Evolutionary conservation across 495 filamentous ascomycete genomes (phyloP).

Genomic region (Penicillium maclennaniae): DNA sequence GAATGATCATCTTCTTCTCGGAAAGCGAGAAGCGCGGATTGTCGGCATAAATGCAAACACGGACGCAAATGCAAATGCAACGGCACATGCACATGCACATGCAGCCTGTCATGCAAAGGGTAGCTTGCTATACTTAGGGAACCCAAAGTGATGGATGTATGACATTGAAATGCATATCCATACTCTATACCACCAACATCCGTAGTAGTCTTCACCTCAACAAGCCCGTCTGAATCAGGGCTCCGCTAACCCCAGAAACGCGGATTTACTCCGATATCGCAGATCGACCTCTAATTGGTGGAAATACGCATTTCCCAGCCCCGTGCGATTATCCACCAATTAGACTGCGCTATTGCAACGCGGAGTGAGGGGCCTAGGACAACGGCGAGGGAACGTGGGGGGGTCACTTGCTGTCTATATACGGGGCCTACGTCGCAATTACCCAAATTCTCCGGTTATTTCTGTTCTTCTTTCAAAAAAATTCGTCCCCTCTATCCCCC

Average conservation of each 20-base stretch:
- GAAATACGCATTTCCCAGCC: constrained; percentile 21
- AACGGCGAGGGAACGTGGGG: constrained; percentile 22
- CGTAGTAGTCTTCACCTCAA: background rate
- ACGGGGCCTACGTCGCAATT: constrained; percentile 14
- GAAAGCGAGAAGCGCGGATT: constrained; percentile 91
- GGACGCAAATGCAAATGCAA: background rate
- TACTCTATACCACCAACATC: background rate
- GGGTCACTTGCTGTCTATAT: constrained; percentile 23
- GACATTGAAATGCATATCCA: background rate
- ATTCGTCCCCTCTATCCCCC: background rate
- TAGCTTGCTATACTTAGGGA: background rate
- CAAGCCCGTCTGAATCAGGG: background rate
- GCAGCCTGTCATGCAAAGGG: background rate
- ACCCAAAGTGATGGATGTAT: background rate
- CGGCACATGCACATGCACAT: background rate
- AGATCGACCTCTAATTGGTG: constrained; percentile 24
- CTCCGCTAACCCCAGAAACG: constrained; percentile 9
- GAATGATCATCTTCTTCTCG: constrained; percentile 97
- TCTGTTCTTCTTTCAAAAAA: constrained; percentile 1
- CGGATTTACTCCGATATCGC: constrained; percentile 29
- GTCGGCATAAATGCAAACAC: constrained; percentile 47
- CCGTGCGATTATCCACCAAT: constrained; percentile 31
- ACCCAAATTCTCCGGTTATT: constrained; percentile 6
- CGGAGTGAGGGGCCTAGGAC: constrained; percentile 16
- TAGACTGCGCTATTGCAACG: background rate